Percentiles rank a stretch among this genome's conserved stretches.
Evolutionary conservation across 176 grass and related monocot species (phyloP).

Genomic region (Musa acuminata): DNA sequence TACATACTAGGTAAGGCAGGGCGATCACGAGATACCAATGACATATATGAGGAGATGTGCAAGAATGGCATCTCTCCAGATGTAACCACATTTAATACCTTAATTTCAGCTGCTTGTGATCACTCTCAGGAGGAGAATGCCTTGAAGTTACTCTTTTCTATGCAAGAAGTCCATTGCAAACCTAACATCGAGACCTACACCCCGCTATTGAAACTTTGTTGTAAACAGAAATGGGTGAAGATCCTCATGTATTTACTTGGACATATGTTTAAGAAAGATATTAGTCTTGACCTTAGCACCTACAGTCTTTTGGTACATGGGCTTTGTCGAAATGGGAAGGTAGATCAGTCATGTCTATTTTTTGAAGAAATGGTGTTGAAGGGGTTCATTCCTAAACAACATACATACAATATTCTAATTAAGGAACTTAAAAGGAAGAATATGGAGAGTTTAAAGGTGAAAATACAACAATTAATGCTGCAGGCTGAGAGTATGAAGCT

Average conservation of each 20-base stretch:
- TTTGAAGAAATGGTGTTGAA: conserved; percentile 72
- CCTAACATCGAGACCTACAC: conserved; percentile 61
- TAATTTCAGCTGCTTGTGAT: conserved; percentile 68
- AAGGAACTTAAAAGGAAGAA: conserved; percentile 48
- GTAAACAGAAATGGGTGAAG: conserved; percentile 58
- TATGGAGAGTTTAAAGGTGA: conserved; percentile 37
- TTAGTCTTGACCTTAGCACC: conserved; percentile 58
- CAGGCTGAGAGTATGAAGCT: conserved; percentile 27
- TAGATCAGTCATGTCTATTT: conserved; percentile 51
- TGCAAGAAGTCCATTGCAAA: conserved; percentile 58
- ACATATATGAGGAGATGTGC: conserved; percentile 47
- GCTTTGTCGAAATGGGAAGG: conserved; percentile 56
- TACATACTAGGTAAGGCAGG: conserved; percentile 59
- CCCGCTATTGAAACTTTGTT: conserved; percentile 75
- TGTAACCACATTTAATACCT: conserved; percentile 55
- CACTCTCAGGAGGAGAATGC: conserved; percentile 50
- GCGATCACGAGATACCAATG: conserved; percentile 39
- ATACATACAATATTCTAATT: conserved; percentile 51
- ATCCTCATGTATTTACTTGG: conserved; percentile 52
- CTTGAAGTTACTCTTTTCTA: conserved; percentile 50
- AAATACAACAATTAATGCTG: conserved; percentile 36
- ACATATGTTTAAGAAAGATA: conserved; percentile 71
- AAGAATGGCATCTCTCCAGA: conserved; percentile 35
- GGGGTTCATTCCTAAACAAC: conserved; percentile 53
- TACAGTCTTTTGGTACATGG: conserved; percentile 58